Base-by-base conservation (phyloP, 768 basidiomycete species). In the Auricularia auricula-judae region DNA sequence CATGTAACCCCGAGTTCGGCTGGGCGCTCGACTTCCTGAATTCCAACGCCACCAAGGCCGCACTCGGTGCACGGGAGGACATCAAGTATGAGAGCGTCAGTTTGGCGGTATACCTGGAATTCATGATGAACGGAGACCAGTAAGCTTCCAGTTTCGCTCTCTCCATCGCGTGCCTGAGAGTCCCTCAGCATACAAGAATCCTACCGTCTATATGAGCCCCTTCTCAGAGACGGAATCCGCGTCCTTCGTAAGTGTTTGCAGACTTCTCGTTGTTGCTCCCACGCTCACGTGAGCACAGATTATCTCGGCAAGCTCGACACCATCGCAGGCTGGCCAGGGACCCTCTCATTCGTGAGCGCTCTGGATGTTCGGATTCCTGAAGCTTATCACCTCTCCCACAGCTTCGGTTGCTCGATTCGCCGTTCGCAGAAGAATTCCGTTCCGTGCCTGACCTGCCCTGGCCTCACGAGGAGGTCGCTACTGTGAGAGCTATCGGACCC, bases 311-410 rank as follows among this genome's bases (percentile, higher is more conserved):
- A 68, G 4, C 68, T 70, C 21, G 74, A 74, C 59, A 71, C 70
- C 1, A 76, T 72, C 65, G 73, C 71, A 61, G 70, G 71, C 11
- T 74, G 72, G 73, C 72, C 70, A 0, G 73, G 74, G 2, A 65
- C 72, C 12, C 59, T 74, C 34, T 74, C 74, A 1, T 73, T 72
- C 53, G 74, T 76, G 44, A 43, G 73, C 67, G 1, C 29, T 29
- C 29, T 33, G n/a, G 29, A 58, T 18, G 3, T 59, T 29, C 29
- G 29, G 29, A 29, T 29, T 34, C 34, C 18, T 29, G 23, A 23
- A 4, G 4, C 47, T 21, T 33, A 8, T 56, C 53, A 53, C 35
- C 4, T 33, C 14, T 33, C 3, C 14, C 16, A 39, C 34, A 67
- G 69, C 63, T 76, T 11, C 73, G 72, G 53, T 67, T 72, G 42